A percentile compares a stretch with the other conserved stretches of the same genome.
phyloP scores from a whole-genome alignment of 768 basidiomycete species.

The Lactifluus subvellereus region DNA sequence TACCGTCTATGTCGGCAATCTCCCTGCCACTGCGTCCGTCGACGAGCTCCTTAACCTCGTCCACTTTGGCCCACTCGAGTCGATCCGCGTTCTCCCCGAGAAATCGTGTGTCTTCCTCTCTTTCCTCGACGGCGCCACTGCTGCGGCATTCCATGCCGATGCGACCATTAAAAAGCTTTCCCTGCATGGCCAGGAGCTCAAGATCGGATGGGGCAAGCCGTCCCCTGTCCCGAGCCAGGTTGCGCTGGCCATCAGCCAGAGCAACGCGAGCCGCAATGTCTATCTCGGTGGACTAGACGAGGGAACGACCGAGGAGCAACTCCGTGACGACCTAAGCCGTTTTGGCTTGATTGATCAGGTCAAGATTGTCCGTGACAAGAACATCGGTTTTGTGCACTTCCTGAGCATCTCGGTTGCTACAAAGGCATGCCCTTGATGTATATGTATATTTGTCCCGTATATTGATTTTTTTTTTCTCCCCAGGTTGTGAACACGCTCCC shows the following conservation, averaged over 20 bases:
- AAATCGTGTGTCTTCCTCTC: slow-evolving; percentile 98
- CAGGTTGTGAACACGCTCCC: slow-evolving; percentile 93
- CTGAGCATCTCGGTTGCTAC: slow-evolving; percentile 90
- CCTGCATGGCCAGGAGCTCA: slow-evolving; percentile 92
- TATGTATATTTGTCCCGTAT: background rate
- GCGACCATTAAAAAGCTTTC: slow-evolving; percentile 91
- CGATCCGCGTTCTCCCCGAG: slow-evolving; percentile 89
- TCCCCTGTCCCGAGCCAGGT: slow-evolving; percentile 83
- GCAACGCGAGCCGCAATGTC: slow-evolving; percentile 92
- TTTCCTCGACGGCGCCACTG: slow-evolving; percentile 89
- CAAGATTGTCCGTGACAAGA: slow-evolving; percentile 99
- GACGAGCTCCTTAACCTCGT: slow-evolving; percentile 98
- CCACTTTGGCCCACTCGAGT: slow-evolving; percentile 95
- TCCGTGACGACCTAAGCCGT: slow-evolving; percentile 84
- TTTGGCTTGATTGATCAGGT: slow-evolving; percentile 98
- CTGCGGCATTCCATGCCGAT: slow-evolving; percentile 96
- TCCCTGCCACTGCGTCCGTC: slow-evolving; percentile 91
- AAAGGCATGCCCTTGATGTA: slow-evolving; percentile 46
- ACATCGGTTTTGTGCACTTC: slow-evolving; percentile 99
- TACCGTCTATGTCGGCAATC: slow-evolving; percentile 95
- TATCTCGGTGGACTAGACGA: slow-evolving; percentile 94
- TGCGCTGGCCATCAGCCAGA: slow-evolving; percentile 81
- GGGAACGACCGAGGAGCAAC: slow-evolving; percentile 81
- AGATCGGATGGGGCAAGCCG: slow-evolving; percentile 98
- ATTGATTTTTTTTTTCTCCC: background rate